Conservation (phyloP, 352 stramenopile genomes). For the Phytophthora sojae region DNA sequence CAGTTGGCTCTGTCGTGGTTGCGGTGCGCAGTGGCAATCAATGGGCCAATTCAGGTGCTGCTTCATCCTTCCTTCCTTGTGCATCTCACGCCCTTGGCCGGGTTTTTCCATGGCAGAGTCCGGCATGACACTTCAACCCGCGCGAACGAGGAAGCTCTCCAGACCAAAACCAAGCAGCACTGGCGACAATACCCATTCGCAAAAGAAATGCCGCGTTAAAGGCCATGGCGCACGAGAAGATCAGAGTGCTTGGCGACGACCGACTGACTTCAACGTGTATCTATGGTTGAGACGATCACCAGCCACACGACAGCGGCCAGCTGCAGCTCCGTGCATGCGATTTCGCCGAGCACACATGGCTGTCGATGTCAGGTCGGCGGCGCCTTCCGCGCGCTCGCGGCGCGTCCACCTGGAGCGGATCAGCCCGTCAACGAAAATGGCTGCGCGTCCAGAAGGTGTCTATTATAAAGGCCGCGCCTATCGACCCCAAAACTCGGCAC, state of each 20-base stretch:
- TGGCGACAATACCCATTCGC: background rate
- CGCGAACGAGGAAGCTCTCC: too few relatives aligned
- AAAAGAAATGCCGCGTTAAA: background rate
- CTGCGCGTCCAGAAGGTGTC: constrained; percentile 17
- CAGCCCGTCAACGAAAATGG: constrained; percentile 1
- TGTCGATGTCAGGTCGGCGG: background rate
- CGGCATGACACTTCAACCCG: background rate
- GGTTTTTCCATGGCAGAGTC: background rate
- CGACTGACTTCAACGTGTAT: background rate
- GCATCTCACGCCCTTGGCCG: background rate
- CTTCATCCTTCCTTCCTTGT: too few relatives aligned
- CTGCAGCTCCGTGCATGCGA: constrained; percentile 3
- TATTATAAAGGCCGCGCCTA: constrained; percentile 1
- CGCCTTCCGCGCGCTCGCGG: background rate
- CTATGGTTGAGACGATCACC: background rate
- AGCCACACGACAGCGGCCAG: constrained; percentile 14
- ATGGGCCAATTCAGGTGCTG: too few relatives aligned
- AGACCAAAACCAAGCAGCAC: background rate
- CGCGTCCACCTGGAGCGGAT: background rate
- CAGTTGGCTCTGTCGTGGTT: too few relatives aligned
- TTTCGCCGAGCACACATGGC: constrained; percentile 29
- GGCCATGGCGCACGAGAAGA: background rate
- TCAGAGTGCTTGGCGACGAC: constrained; percentile 5
- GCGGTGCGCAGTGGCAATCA: too few relatives aligned
- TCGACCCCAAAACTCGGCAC: constrained; percentile 6